phyloP scores from a whole-genome alignment of 805 yeast genomes.

The Candida easanensis region DNA sequence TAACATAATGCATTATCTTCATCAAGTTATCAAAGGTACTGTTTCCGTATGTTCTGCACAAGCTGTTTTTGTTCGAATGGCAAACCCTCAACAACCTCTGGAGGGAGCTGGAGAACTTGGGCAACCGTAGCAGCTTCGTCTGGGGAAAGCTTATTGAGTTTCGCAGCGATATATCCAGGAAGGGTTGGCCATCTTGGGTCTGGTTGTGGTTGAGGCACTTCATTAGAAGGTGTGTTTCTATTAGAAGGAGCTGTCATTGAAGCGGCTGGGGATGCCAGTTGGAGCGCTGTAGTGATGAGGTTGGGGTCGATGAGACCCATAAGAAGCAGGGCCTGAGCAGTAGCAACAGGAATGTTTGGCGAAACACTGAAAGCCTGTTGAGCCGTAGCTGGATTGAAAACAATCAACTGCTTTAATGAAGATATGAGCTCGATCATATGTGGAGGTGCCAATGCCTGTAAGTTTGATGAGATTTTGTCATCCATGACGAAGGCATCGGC shows the following conservation, averaged over 20 bases:
- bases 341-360: constrained; percentile 59
- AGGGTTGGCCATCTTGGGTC: constrained; percentile 47
- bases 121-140: constrained; percentile 55
- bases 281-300: constrained; percentile 57
- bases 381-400: constrained; percentile 38
- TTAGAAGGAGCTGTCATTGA: neutral
- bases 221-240: neutral
- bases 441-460: constrained; percentile 66
- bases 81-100: constrained; percentile 20
- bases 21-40: constrained; percentile 6
- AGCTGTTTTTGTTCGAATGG: constrained; percentile 16
- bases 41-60: constrained; percentile 11
- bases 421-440: constrained; percentile 67
- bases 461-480: constrained; percentile 58
- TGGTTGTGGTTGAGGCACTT: neutral
- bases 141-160: constrained; percentile 48
- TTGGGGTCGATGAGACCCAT: constrained; percentile 75
- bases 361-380: constrained; percentile 50
- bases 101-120: constrained; percentile 45
- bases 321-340: constrained; percentile 69
- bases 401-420: constrained; percentile 51
- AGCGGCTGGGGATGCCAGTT: constrained; percentile 15
- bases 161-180: constrained; percentile 46
- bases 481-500: constrained; percentile 44
- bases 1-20: too few relatives aligned